Evolutionary conservation across 257 asterid genomes (phyloP), one percentile per base, ranked within the genome.

Genomic region (Striga asiatica): DNA sequence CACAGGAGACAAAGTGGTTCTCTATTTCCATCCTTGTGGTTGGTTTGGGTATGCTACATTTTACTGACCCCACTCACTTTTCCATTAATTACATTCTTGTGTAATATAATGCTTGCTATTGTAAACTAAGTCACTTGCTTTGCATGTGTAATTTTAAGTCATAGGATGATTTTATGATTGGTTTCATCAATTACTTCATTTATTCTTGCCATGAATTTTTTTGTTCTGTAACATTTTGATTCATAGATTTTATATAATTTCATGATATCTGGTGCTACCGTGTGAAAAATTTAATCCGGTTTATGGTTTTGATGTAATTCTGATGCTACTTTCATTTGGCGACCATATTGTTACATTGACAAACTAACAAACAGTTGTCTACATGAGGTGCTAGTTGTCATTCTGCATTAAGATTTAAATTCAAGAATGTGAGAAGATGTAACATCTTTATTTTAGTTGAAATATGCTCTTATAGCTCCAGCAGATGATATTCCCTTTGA

Each of bases 11-110:
- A 92, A 92, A 81, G 97, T 75, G 47, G 85, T 88, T 24, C 81
- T 92, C 37, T 92, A 81, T 74, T 92, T 92, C 78, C 99, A 92
- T 70, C 99, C 99, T 49, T 92, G 97, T 57, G 95, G 99, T 48
- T 92, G 99, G 99, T 88, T 92, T 60, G 99, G 99, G 98, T 91
- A 82, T 49, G 94, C 29, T 41, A 55, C 50, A 25, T 46, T 35
- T 25, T 5, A 1, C 24, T 54, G 12, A 2, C 35, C 47, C 21
- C 35, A 16, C 2, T 2, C 45, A 38, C 3, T 19, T 35, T 47
- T 38, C 42, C 32, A 24, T 35, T 50, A 29, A 16, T 6, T 38
- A 22, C 49, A 5, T 37, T 45, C n/a, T 6, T 59, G 45, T 9
- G 4, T 38, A n/a, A n/a, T n/a, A n/a, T 21, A 9, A 50, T 47